Evolutionary conservation across 73 alveolate species (phyloP), one percentile per base, ranked within the genome.

Genomic region (Symbiodinium pilosum): DNA sequence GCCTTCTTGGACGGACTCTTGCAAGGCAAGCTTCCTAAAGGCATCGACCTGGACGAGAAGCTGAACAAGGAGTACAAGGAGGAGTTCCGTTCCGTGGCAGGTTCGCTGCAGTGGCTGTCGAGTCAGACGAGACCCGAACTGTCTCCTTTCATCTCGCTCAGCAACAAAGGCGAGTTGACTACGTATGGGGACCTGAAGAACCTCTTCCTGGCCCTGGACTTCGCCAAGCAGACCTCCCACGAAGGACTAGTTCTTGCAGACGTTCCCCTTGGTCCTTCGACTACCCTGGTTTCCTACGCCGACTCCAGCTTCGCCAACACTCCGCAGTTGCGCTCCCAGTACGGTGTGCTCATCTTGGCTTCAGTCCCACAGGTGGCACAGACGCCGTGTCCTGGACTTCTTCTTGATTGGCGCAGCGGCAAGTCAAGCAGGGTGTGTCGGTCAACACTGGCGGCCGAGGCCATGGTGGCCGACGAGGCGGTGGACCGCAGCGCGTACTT

Each of bases 261-360:
- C 4, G 75, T 84, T 20, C 40, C 51, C 40, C 56, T 84, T 43
- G 32, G 44, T 75, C 30, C 0, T 9, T 73, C 93, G 24, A 28
- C 93, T 16, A 7, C 32, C 30, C 14, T 87, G 34, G 30, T 56
- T 0, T 83, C 64, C 54, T 87, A 87, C 38, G 84, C 64, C 41
- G 94, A 87, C 54, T 52, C 84, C n/a, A 36, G 64, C 41, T 87
- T 51, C 64, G 94, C 94, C 34, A 87, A 87, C 56, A 84, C 94
- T 4, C 84, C 83, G 3, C 84, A 84, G 7, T 40, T 39, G 24
- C 51, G 54, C 42, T 9, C 40, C 34, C 94, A 87, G 41, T 38
- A 38, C 59, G 94, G 94, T 16, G 42, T 40, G 43, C 21, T 87
- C 21, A 84, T 87, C 6, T 56, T 87, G 3, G 38, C 44, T 30